Percentiles rank a stretch among this genome's conserved stretches.
These are phyloP conservation scores for Clonostachys solani DNA, from an alignment of 2,329 filamentous ascomycete genomes.

Conservation along the genomic window DNA sequence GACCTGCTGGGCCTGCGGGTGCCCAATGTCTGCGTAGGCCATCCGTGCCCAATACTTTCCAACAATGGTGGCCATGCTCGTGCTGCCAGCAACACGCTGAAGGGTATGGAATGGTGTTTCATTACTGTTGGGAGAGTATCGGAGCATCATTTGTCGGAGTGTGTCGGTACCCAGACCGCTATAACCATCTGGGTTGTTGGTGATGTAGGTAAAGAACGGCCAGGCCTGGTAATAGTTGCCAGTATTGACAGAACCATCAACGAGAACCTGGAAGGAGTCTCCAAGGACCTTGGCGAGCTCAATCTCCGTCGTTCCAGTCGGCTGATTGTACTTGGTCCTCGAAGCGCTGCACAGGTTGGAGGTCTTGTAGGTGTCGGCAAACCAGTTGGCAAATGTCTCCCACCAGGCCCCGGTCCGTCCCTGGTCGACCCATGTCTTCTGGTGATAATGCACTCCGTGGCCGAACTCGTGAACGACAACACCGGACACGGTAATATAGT, in stretches of 20 bases:
- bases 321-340: conserved; percentile 25
- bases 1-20: conserved; percentile 28
- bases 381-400: conserved; percentile 45
- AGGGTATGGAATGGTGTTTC: conserved; percentile 45
- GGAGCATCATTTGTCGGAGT: conserved; percentile 33
- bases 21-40: conserved; percentile 46
- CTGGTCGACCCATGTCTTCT: conserved; percentile 38
- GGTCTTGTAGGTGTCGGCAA: conserved; percentile 42
- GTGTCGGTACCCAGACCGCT: conserved; percentile 31
- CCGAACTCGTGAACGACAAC: conserved; percentile 47
- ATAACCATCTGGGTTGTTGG: conserved; percentile 40
- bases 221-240: conserved; percentile 49
- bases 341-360: conserved; percentile 34
- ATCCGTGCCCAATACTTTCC: conserved; percentile 47
- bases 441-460: conserved; percentile 41
- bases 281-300: conserved; percentile 38
- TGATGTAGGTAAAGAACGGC: conserved; percentile 44
- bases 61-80: conserved; percentile 32
- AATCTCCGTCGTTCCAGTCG: conserved; percentile 28
- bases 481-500: conserved; percentile 27
- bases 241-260: conserved; percentile 32
- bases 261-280: conserved; percentile 40
- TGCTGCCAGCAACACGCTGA: conserved; percentile 25
- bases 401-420: conserved; percentile 42
- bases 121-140: conserved; percentile 37